Conservation (phyloP, 495 filamentous ascomycete genomes). For the Xylaria nigripes region DNA sequence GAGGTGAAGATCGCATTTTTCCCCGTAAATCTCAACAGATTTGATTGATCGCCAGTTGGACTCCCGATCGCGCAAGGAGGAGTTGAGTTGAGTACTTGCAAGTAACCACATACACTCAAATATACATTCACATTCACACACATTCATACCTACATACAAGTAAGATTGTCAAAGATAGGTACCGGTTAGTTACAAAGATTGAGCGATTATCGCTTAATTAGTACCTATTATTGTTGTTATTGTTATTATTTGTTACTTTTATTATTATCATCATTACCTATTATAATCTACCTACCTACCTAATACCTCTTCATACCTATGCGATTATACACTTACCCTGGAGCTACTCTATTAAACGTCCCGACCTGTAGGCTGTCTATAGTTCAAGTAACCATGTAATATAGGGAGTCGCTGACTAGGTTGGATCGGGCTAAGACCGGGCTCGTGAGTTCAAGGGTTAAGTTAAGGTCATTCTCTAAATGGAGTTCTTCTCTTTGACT, state of each 20-base stretch:
- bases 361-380: neutral
- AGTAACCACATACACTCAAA: too few relatives aligned
- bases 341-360: neutral
- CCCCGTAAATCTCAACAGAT: neutral
- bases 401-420: neutral
- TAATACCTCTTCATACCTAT: too few relatives aligned
- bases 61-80: too few relatives aligned
- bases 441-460: neutral
- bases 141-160: too few relatives aligned
- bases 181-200: neutral
- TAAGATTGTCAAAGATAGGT: neutral
- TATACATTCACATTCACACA: too few relatives aligned
- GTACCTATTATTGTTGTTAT: too few relatives aligned
- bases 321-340: neutral
- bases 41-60: neutral
- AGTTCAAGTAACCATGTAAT: neutral
- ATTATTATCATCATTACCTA: too few relatives aligned
- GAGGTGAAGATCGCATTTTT: constrained; percentile 5
- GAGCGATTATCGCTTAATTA: neutral
- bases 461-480: too few relatives aligned
- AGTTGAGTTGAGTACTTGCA: neutral
- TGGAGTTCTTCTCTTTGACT: too few relatives aligned
- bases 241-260: too few relatives aligned
- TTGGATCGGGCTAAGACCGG: neutral
- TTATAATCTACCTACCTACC: too few relatives aligned